phyloP scores from a whole-genome alignment of 768 basidiomycete species.

The Auricularia sp. region DNA sequence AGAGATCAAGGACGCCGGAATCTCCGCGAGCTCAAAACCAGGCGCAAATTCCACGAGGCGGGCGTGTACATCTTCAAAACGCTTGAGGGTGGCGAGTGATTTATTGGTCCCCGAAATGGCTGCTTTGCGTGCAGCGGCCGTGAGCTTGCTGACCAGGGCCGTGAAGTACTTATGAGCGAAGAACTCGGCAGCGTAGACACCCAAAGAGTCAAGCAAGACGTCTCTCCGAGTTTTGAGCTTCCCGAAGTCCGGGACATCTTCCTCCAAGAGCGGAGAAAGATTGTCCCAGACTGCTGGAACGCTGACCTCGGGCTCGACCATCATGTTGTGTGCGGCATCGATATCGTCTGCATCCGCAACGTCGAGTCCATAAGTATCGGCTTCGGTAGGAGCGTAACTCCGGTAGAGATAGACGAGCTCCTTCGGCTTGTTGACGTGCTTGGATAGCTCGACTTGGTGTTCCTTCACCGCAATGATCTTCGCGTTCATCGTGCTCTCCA shows the following conservation, averaged over 20 bases:
- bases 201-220: slow-evolving; percentile 51
- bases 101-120: background rate
- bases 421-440: slow-evolving; percentile 50
- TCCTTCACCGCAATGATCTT: slow-evolving; percentile 67
- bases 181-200: slow-evolving; percentile 65
- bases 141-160: background rate
- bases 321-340: slow-evolving; percentile 26
- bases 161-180: slow-evolving; percentile 27
- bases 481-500: slow-evolving; percentile 66
- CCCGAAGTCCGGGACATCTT: slow-evolving; percentile 35
- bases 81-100: no score
- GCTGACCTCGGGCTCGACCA: slow-evolving; percentile 28
- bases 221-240: slow-evolving; percentile 55
- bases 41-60: background rate
- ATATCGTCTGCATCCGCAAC: slow-evolving; percentile 38
- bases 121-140: background rate
- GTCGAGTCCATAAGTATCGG: slow-evolving; percentile 5
- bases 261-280: slow-evolving; percentile 47
- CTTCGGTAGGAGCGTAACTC: background rate
- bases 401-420: slow-evolving; percentile 41
- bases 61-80: background rate
- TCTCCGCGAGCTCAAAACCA: background rate
- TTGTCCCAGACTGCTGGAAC: slow-evolving; percentile 40
- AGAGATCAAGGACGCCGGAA: slow-evolving; percentile 32
- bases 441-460: slow-evolving; percentile 53